Evolutionary conservation across 202 grass and related monocot genomes (phyloP), one percentile per base, ranked within the genome.

Genomic region (Bolboschoenoplectus hybrid): DNA sequence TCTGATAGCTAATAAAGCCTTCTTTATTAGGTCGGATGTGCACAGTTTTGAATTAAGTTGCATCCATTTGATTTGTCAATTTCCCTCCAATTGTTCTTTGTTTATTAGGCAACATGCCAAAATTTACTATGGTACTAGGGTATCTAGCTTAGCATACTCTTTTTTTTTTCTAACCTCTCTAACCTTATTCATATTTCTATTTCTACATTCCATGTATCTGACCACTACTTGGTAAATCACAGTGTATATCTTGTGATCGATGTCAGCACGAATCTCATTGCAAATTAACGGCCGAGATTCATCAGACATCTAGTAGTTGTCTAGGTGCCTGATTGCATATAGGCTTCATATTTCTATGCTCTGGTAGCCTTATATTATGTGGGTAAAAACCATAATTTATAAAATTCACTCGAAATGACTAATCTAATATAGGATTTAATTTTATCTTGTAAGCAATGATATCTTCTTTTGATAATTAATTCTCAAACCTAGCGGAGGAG

Each of bases 361-460:
- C 9, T 67, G 34, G 14, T 67, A 40, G 35, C 13, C 4, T 6
- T 61, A 19, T 61, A 61, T 61, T 12, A 5, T 61, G 57, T 61
- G 11, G 16, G 5, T 19, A 19, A 61, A 14, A 44, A 44, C 43
- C 43, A 44, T 44, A 44, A 44, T 2, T 5, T 44, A 44, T 5
- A 44, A 44, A 44, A 2, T 44, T 44, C 5, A 19, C 26, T 26
- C 26, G 26, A 26, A 26, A 26, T 26, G 26, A 26, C 26, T 26
- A 26, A 26, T 26, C 26, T 26, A 39, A 36, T 52, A 17, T 32
- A 35, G 7, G 6, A 55, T n/a, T 55, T 77, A 56, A 77, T 38
- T 26, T 77, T 77, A 55, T 56, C 6, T 56, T 56, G 53, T 5
- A 80, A 80, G 75, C 53, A 80, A 80, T 80, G 36, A 60, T n/a